phyloP scores from a whole-genome alignment of 148 eudicot species.

The Silene uniflora region DNA sequence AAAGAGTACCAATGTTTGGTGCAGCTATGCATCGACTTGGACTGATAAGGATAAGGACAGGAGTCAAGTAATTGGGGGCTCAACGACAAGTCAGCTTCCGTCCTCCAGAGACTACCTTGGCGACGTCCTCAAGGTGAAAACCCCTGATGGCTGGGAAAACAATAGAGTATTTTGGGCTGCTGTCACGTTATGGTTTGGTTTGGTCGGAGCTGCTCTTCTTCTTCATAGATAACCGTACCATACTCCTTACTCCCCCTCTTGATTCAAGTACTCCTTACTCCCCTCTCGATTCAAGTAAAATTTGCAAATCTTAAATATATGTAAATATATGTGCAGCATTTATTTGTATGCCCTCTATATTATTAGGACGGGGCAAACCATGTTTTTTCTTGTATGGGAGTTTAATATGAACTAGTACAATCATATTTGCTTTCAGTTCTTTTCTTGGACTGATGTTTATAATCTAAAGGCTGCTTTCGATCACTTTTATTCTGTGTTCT shows the following conservation, averaged over 20 bases:
- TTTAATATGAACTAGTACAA: constrained; percentile 3
- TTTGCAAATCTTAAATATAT: constrained; percentile 2
- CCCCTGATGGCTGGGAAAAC: constrained; percentile 61
- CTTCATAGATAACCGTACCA: constrained; percentile 43
- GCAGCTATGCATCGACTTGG: constrained; percentile 90
- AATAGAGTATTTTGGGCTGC: constrained; percentile 77
- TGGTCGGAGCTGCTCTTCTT: constrained; percentile 76
- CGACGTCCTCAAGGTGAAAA: constrained; percentile 79
- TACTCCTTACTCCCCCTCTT: neutral
- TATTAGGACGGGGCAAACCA: neutral
- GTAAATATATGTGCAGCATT: constrained; percentile 25
- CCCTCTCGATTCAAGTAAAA: neutral
- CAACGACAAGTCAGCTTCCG: constrained; percentile 60
- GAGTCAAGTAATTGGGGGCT: constrained; percentile 39
- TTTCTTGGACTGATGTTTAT: no score
- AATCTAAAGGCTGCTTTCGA: no score
- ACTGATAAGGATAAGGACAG: constrained; percentile 75
- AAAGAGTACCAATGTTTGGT: constrained; percentile 7
- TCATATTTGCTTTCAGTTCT: neutral
- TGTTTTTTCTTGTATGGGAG: constrained; percentile 1
- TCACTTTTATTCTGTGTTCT: no score
- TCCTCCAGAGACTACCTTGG: constrained; percentile 59
- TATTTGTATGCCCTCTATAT: constrained; percentile 7
- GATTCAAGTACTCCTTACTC: neutral
- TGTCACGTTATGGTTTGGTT: constrained; percentile 65